Evolutionary conservation across 139 green algal genomes (phyloP).

Genomic region (Microglena sp.): DNA sequence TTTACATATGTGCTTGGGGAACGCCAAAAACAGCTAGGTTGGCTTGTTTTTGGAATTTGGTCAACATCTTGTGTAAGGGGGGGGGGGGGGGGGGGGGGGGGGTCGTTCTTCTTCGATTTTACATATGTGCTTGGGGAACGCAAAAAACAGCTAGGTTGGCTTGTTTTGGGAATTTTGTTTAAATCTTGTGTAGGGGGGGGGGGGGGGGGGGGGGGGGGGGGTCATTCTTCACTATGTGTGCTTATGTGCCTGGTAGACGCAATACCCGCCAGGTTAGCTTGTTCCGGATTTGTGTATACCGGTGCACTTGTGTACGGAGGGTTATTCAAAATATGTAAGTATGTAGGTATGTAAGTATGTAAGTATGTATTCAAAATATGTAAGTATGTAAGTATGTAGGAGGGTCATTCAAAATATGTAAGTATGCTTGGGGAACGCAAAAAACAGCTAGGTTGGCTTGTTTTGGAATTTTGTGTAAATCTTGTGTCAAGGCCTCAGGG

Average conservation of each 20-base stretch:
- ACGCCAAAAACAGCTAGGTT: not conserved
- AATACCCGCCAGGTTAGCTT: too few relatives aligned
- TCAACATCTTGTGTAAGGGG: too few relatives aligned
- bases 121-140: not conserved
- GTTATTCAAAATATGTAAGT: slow-evolving; percentile 2
- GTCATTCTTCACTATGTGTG: not conserved
- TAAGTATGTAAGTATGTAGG: too few relatives aligned
- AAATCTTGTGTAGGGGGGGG: not conserved
- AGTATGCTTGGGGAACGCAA: not conserved
- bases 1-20: not conserved
- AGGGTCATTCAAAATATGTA: slow-evolving; percentile 8
- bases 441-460: slow-evolving; percentile 5
- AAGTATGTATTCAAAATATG: not conserved
- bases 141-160: not conserved
- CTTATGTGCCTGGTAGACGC: too few relatives aligned
- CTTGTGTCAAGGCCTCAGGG: too few relatives aligned
- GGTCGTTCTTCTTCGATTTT: too few relatives aligned
- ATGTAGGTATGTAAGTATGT: not conserved
- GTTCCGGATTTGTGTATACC: too few relatives aligned
- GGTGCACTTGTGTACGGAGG: not conserved
- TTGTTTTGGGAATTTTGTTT: not conserved
- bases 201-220: too few relatives aligned
- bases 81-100: too few relatives aligned
- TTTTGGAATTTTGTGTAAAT: too few relatives aligned
- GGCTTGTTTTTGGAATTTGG: too few relatives aligned